These are phyloP conservation scores for Colletotrichum tanaceti DNA, from an alignment of 2,329 filamentous ascomycete species.

Conservation along the genomic window DNA sequence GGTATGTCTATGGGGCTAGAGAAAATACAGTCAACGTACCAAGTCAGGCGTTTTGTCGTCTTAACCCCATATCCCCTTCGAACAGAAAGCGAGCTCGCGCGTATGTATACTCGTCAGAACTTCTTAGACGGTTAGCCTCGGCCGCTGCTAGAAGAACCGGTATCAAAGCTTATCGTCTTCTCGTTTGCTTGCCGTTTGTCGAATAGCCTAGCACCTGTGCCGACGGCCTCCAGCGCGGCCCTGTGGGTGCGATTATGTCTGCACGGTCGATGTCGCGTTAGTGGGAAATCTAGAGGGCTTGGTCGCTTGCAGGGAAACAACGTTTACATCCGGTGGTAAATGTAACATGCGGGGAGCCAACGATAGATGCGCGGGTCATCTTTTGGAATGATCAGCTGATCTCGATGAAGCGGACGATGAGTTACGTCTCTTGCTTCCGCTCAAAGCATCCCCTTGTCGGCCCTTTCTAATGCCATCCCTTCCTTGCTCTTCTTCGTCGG, in stretches of 20 bases:
- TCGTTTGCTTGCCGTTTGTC: slow-evolving; percentile 27
- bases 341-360: not conserved
- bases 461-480: slow-evolving; percentile 7
- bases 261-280: not conserved
- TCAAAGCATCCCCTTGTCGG: not conserved
- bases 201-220: not conserved
- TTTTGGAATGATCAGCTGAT: slow-evolving; percentile 44
- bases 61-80: not conserved
- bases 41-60: slow-evolving; percentile 18
- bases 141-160: slow-evolving; percentile 41
- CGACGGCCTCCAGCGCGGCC: not conserved
- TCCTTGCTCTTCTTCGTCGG: not conserved
- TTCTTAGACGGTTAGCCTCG: slow-evolving; percentile 49
- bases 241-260: not conserved
- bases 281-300: not conserved
- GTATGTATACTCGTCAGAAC: slow-evolving; percentile 22
- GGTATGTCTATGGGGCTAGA: slow-evolving; percentile 18
- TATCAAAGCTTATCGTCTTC: slow-evolving; percentile 51
- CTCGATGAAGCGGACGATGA: slow-evolving; percentile 64
- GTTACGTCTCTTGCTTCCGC: slow-evolving; percentile 56
- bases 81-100: slow-evolving; percentile 9
- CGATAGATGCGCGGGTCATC: not conserved
- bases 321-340: not conserved
- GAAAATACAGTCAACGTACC: slow-evolving; percentile 25
- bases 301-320: not conserved